Conservation (phyloP, 148 eudicot species). For the Camellia lanceoleosa region DNA sequence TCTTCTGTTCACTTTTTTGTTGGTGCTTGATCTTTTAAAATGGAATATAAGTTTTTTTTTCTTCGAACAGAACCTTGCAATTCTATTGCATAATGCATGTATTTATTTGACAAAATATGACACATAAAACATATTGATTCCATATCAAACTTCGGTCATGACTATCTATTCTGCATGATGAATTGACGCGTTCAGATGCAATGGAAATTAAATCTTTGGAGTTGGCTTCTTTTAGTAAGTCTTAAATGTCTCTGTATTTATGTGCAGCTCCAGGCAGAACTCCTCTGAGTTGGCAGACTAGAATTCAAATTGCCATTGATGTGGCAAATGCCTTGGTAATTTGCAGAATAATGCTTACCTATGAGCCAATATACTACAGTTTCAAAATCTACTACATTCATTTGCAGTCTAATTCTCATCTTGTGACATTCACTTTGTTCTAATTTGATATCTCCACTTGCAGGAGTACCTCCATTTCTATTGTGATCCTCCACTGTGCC, state of each 20-base stretch:
- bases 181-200: background rate
- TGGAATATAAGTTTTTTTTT: background rate
- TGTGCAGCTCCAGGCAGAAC: slow-evolving; percentile 58
- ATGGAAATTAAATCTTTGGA: background rate
- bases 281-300: slow-evolving; percentile 77
- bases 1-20: background rate
- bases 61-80: background rate
- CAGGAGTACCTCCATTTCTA: slow-evolving; percentile 99
- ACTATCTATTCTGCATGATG: background rate
- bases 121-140: background rate
- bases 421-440: slow-evolving; percentile 4
- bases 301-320: slow-evolving; percentile 93
- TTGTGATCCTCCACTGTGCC: slow-evolving; percentile 94
- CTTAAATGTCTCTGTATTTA: slow-evolving; percentile 16
- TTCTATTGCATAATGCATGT: background rate
- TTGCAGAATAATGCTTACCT: background rate
- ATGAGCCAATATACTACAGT: background rate
- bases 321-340: slow-evolving; percentile 98
- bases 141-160: background rate
- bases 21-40: background rate
- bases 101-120: background rate
- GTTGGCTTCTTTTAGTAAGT: slow-evolving; percentile 1
- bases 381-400: background rate
- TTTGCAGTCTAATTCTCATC: background rate
- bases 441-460: slow-evolving; percentile 23